These are phyloP conservation scores for Whalleya microplaca DNA, from an alignment of 2,329 filamentous ascomycete genomes.

Conservation along the genomic window DNA sequence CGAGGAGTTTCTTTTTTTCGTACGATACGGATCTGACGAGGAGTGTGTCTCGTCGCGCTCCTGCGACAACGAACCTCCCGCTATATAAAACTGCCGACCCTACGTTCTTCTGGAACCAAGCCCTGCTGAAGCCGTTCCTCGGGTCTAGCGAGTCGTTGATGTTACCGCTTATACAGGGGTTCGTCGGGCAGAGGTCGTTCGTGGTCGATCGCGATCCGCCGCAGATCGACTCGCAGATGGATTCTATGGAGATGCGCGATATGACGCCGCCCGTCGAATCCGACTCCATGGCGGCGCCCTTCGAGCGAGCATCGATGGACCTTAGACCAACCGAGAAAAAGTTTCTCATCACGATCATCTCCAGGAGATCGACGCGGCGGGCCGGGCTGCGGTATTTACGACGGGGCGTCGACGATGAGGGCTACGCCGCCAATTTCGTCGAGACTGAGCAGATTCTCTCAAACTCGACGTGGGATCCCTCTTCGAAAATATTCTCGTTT, in stretches of 20 bases:
- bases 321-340: constrained; percentile 53
- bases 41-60: constrained; percentile 52
- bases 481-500: constrained; percentile 75
- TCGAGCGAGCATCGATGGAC: constrained; percentile 32
- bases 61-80: constrained; percentile 55
- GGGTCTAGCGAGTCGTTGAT: constrained; percentile 71
- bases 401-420: constrained; percentile 87
- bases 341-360: constrained; percentile 87
- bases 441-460: constrained; percentile 96
- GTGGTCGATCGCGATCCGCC: constrained; percentile 67
- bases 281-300: constrained; percentile 15
- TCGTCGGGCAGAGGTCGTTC: constrained; percentile 85
- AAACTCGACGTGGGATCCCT: constrained; percentile 64
- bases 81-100: constrained; percentile 75
- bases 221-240: constrained; percentile 50
- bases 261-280: constrained; percentile 25
- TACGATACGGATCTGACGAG: constrained; percentile 93
- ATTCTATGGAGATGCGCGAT: constrained; percentile 37
- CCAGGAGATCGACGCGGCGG: constrained; percentile 82
- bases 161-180: constrained; percentile 89
- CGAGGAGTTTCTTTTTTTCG: constrained; percentile 89
- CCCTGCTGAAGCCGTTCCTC: constrained; percentile 75
- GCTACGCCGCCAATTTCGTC: constrained; percentile 85
- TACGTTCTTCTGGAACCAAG: constrained; percentile 88
- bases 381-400: constrained; percentile 89